Base-by-base conservation (phyloP, 2,329 filamentous ascomycete species). In the Cercospora canescens region DNA sequence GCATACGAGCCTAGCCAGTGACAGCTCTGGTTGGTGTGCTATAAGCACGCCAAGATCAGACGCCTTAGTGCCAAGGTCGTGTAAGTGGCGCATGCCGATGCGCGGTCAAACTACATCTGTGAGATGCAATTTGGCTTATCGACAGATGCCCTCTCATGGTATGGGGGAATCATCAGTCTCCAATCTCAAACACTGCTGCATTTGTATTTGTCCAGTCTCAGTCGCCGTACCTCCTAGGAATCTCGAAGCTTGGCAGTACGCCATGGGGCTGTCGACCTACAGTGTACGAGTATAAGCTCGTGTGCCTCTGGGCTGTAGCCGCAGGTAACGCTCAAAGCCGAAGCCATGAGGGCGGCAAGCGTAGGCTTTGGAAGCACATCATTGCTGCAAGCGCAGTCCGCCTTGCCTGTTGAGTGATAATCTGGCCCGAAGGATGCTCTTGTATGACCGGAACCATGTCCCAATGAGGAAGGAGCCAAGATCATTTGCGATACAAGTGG, bases 401-500 rank as follows among this genome's bases (percentile, higher is more conserved):
- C 8, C 16, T 56, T 41, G 50, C 60, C 60, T 18, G 21, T 56
- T 63, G 35, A 35, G 61, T 48, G 34, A 24, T 63, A 18, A 45
- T 30, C 30, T 32, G 35, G 35, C 18, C 45, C 50, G 30, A 34
- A 58, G 55, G 55, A 58, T 26, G 55, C 34, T 35, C 34, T 48
- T 24, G 50, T 18, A 9, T 48, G 16, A 18, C 9, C 61, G 50
- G 61, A 11, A 18, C n/a, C 21, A 34, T 28, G 28, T 37, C 61
- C 50, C 9, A 35, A 63, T 56, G 50, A 63, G 61, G 61, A 63
- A 63, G 61, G 61, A 21, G 61, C 61, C 61, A 63, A 63, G 61
- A 63, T 14, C 32, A n/a, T 34, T 45, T 57, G n/a, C 34, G 61
- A 62, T 56, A 50, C 59, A 26, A 60, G 57, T 60, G 57, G 57